Evolutionary conservation across 306 rosid species (phyloP).

Genomic region (Glycyrrhiza uralensis): DNA sequence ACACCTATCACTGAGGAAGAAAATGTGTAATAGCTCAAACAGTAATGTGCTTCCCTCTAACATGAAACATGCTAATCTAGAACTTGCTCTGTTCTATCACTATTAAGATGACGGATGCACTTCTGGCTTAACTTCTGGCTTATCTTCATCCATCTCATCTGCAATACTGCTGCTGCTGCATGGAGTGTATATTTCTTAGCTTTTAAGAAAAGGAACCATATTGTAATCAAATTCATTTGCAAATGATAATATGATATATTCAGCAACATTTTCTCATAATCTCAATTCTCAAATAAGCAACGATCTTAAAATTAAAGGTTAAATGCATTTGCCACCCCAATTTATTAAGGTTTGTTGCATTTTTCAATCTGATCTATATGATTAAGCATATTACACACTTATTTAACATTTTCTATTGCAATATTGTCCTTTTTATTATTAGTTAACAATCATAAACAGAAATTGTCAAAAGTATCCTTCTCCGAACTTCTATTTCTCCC

Average conservation of each 20-base stretch:
- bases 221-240: constrained; percentile 8
- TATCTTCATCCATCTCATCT: constrained; percentile 61
- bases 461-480: not conserved
- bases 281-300: not conserved
- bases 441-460: not conserved
- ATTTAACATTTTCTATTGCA: not conserved
- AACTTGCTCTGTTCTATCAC: constrained; percentile 1
- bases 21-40: constrained; percentile 2
- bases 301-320: not conserved
- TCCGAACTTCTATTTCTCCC: not conserved
- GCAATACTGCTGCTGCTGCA: constrained; percentile 34
- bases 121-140: constrained; percentile 8
- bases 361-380: not conserved
- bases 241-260: not conserved
- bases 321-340: constrained; percentile 1
- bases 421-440: not conserved
- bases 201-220: constrained; percentile 11
- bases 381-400: not conserved
- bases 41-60: constrained; percentile 15
- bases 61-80: not conserved
- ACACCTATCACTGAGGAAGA: not conserved
- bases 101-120: constrained; percentile 16
- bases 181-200: not conserved
- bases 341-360: not conserved
- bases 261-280: not conserved